A percentile compares a stretch with the other conserved stretches of the same genome.
Conservation (phyloP, 306 rosid genomes). For the Citrullus amarus region DNA sequence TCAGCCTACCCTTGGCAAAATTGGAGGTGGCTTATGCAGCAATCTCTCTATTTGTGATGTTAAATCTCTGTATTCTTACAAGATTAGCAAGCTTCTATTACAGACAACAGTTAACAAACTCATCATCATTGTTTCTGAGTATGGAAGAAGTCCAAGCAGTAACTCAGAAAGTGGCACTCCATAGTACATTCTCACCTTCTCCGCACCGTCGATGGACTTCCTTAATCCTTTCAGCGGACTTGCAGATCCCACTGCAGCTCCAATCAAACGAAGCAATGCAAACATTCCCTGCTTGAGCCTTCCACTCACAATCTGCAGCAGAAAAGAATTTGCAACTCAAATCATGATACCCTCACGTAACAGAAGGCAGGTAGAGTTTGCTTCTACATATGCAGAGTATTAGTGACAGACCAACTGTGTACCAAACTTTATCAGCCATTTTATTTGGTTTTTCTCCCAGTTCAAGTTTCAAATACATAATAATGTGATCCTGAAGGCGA, state of each 20-base stretch:
- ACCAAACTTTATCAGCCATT: not conserved
- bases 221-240: slow-evolving; percentile 46
- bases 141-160: slow-evolving; percentile 37
- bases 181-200: slow-evolving; percentile 48
- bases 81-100: not conserved
- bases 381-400: not conserved
- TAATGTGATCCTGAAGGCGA: not conserved
- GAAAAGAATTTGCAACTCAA: slow-evolving; percentile 53
- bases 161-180: slow-evolving; percentile 35
- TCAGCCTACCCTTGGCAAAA: slow-evolving; percentile 53
- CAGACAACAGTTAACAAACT: slow-evolving; percentile 18
- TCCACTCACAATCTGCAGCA: slow-evolving; percentile 56
- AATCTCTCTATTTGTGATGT: slow-evolving; percentile 15
- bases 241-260: slow-evolving; percentile 57
- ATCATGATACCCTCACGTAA: slow-evolving; percentile 58
- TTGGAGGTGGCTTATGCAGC: slow-evolving; percentile 51
- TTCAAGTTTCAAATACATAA: not conserved
- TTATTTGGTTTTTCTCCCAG: not conserved
- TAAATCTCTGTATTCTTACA: not conserved
- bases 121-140: slow-evolving; percentile 35
- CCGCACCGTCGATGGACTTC: slow-evolving; percentile 56
- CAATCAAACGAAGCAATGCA: slow-evolving; percentile 52
- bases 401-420: not conserved
- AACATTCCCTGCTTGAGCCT: slow-evolving; percentile 51
- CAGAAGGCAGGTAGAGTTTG: slow-evolving; percentile 46